These are phyloP conservation scores for Tubosaeta sp. DNA, from an alignment of 768 basidiomycete genomes.

Conservation along the genomic window DNA sequence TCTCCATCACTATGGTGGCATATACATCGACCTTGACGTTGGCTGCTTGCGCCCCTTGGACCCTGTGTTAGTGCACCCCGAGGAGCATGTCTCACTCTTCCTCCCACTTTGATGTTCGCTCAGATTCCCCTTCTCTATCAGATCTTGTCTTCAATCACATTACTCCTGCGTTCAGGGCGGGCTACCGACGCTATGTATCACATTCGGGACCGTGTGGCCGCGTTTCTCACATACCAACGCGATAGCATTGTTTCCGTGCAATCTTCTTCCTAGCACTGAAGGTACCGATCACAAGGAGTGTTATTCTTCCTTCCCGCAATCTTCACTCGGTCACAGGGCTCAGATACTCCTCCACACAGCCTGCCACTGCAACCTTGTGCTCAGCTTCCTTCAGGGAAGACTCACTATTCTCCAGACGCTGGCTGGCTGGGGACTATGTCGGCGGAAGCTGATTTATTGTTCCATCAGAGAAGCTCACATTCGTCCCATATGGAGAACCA, in stretches of 20 bases:
- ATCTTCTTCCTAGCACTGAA: constrained; percentile 45
- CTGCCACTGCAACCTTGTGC: constrained; percentile 27
- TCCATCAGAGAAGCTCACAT: constrained; percentile 31
- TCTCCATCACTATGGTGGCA: constrained; percentile 89
- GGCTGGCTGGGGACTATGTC: constrained; percentile 28
- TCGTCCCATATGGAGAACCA: constrained; percentile 26
- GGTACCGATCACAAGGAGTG: constrained; percentile 54
- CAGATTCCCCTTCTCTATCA: constrained; percentile 56
- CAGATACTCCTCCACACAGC: constrained; percentile 29
- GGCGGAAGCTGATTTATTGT: constrained; percentile 17
- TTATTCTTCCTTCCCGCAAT: constrained; percentile 82
- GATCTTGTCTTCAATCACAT: constrained; percentile 38
- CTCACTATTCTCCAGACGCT: constrained; percentile 33
- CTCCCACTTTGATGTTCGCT: constrained; percentile 56
- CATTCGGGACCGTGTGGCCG: constrained; percentile 50
- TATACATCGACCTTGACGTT: constrained; percentile 96
- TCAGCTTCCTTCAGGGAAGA: constrained; percentile 43
- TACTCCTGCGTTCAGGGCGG: constrained; percentile 38
- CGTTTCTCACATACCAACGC: constrained; percentile 42
- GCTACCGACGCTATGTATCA: constrained; percentile 45
- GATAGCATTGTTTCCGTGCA: constrained; percentile 37
- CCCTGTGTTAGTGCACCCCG: constrained; percentile 76
- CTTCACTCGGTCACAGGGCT: constrained; percentile 47
- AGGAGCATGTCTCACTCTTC: constrained; percentile 49
- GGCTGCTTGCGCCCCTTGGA: constrained; percentile 87